These are phyloP conservation scores for Macadamia tetraphylla DNA, from an alignment of 164 flowering plant species.

Conservation along the genomic window DNA sequence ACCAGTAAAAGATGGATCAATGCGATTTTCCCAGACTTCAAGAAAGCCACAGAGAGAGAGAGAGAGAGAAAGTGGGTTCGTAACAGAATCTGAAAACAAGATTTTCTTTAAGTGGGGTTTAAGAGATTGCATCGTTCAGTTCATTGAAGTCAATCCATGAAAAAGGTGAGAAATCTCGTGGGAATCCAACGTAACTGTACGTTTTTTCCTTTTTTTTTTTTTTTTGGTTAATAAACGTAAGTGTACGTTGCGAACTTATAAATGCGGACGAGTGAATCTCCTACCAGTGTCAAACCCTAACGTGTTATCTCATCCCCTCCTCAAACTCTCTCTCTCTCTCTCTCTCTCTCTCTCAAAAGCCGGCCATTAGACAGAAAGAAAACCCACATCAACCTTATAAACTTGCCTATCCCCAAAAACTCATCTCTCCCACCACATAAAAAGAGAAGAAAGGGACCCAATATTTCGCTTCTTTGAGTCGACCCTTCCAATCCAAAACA, in stretches of 20 bases:
- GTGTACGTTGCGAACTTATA: background rate
- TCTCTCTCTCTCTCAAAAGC: background rate
- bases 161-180: too few relatives aligned
- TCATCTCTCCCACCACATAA: background rate
- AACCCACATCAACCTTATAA: too few relatives aligned
- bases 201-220: too few relatives aligned
- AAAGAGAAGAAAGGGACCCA: background rate
- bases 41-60: too few relatives aligned
- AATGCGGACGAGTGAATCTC: background rate
- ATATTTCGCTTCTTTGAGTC: too few relatives aligned
- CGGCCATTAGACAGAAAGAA: too few relatives aligned
- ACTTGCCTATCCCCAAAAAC: background rate
- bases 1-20: too few relatives aligned
- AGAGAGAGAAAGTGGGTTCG: background rate
- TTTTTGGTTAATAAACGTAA: too few relatives aligned
- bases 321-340: slow-evolving; percentile 1
- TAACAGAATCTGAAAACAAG: background rate
- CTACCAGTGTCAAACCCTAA: background rate
- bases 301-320: background rate
- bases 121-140: background rate
- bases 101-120: background rate
- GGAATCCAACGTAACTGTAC: background rate
- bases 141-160: too few relatives aligned
- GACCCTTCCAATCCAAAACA: too few relatives aligned
- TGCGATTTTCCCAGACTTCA: too few relatives aligned